Base-by-base conservation (phyloP, 2,329 filamentous ascomycete species). In the Ophiocordyceps camponoti-leonardi region DNA sequence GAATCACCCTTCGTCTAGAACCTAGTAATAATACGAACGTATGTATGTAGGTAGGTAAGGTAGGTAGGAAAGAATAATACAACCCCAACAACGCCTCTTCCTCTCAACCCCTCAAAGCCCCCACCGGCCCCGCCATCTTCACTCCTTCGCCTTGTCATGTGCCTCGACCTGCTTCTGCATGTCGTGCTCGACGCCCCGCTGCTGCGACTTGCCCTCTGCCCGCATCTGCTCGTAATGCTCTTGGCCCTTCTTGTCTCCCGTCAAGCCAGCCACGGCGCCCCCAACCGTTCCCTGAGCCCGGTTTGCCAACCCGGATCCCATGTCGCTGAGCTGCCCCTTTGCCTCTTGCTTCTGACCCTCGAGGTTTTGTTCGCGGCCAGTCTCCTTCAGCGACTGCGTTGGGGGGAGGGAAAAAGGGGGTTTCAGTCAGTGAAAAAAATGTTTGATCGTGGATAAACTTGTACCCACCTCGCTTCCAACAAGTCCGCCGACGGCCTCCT, bases 331-430 rank as follows among this genome's bases (percentile, higher is more conserved):
- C 65, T 94, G 88, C 16, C 87, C 87, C 58, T 81, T 73, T 6
- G 86, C 85, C 64, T 95, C 86, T 61, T 88, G 79, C 30, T 73
- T 74, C 65, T 92, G 83, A 19, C 88, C 90, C 50, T 82, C 72
- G 31, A 75, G 68, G 58, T 94, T 93, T 68, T 95, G 87, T 55
- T 81, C 64, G 30, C 77, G 76, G 6, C 90, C 90, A 22, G 79
- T 59, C 43, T 77, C 70, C 68, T 88, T 90, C 45, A 95, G 64
- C 31, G 69, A 72, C 73, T 77, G 35, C 4, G n/a, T 12, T 13
- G 4, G 16, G 2, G 22, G 11, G 14, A 3, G 2, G 26, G 46
- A n/a, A n/a, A n/a, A n/a, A n/a, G n/a, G n/a, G n/a, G n/a, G n/a
- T 45, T 52, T 42, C 12, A 12, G 31, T 33, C 31, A 33, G 31